Base-by-base conservation (phyloP, 2,329 filamentous ascomycete genomes). In the Claviceps sorghi region DNA sequence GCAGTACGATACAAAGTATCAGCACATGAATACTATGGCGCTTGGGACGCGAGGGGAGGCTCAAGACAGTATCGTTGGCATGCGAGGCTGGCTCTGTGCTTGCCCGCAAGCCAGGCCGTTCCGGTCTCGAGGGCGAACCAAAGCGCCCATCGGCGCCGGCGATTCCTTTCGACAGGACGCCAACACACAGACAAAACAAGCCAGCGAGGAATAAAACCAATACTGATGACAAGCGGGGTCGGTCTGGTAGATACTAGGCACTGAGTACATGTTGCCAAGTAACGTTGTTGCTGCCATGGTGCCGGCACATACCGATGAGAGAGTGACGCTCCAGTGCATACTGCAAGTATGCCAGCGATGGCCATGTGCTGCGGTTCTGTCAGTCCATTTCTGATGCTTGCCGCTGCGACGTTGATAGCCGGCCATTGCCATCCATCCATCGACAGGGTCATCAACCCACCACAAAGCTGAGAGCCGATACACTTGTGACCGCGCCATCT, bases 311-410 rank as follows among this genome's bases (percentile, higher is more conserved):
- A 76, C 76, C 72, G 55, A 73, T 70, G 51, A 78, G 63, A 21
- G 71, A 72, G 57, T 77, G 74, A 41, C 68, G 67, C 53, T 76
- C 69, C 13, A 76, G 60, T 7, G 67, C 72, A 55, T 69, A 65
- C 2, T 68, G 70, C 15, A 77, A 65, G 64, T 73, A 77, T 44
- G 72, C 59, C 60, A 77, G 75, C 2, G 73, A 76, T 46, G 66
- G 58, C 15, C 74, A 59, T 55, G 72, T 70, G 59, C 75, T 78
- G 36, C 1, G 45, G 38, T 30, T 52, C 36, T 48, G 48, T 53
- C 44, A 51, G 50, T 26, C 9, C 13, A 21, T 30, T 26, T 29
- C 22, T 11, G 41, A 21, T 34, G 17, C 41, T 43, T 50, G 15
- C 48, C 22, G 19, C 38, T 47, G n/a, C 19, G 10, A 26, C 11